phyloP scores from a whole-genome alignment of 441 rosid genomes.

The Dalechampia spathulata region DNA sequence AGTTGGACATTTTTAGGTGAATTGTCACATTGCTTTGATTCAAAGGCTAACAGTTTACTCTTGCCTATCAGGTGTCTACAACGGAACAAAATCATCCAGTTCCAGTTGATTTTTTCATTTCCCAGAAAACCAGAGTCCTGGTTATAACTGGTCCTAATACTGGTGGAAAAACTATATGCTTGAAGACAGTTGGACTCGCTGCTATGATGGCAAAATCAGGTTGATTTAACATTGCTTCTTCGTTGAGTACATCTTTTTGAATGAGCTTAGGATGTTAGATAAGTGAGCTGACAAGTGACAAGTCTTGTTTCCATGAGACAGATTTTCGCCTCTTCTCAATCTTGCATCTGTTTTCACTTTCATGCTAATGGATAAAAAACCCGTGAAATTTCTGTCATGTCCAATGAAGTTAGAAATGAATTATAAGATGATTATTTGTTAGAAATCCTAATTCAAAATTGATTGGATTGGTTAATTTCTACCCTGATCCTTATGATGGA shows the following conservation, averaged over 20 bases:
- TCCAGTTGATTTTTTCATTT: slow-evolving; percentile 69
- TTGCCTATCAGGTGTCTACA: slow-evolving; percentile 39
- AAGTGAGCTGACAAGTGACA: too few relatives aligned
- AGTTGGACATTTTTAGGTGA: background rate
- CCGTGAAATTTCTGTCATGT: background rate
- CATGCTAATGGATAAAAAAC: background rate
- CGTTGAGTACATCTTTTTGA: background rate
- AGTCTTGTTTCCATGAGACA: background rate
- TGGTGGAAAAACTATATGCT: slow-evolving; percentile 92
- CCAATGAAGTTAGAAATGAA: background rate
- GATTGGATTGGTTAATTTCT: background rate
- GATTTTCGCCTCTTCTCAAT: slow-evolving; percentile 1
- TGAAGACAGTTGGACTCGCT: slow-evolving; percentile 91
- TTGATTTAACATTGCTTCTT: slow-evolving; percentile 13
- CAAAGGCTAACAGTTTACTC: too few relatives aligned
- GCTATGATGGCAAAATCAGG: slow-evolving; percentile 99
- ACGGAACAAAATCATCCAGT: slow-evolving; percentile 54
- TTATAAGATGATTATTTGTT: background rate
- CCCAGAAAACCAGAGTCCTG: slow-evolving; percentile 62
- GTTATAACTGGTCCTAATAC: slow-evolving; percentile 96
- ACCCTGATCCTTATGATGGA: background rate
- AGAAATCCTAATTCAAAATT: background rate
- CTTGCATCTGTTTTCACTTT: background rate
- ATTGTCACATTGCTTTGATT: background rate
- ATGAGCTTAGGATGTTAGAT: background rate